These are phyloP conservation scores for Syzygium jambos DNA, from an alignment of 345 rosid genomes.

Conservation along the genomic window DNA sequence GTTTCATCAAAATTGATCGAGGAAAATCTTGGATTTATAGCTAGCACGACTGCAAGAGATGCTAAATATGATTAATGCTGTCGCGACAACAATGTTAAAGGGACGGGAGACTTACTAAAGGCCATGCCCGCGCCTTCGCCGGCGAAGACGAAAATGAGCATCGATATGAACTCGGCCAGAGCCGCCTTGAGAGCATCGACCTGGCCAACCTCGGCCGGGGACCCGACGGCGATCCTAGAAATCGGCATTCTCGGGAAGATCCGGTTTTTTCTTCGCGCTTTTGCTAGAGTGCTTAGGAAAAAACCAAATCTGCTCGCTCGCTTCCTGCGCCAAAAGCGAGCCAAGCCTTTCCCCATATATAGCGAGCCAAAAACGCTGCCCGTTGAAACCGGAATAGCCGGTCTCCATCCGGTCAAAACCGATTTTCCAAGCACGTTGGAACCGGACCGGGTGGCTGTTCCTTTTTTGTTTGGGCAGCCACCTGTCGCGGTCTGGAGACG, in stretches of 20 bases:
- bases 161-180: slow-evolving; percentile 57
- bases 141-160: slow-evolving; percentile 68
- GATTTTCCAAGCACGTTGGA: neutral
- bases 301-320: neutral
- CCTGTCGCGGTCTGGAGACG: slow-evolving; percentile 8
- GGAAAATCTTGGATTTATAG: neutral
- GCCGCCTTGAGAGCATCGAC: slow-evolving; percentile 47
- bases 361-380: neutral
- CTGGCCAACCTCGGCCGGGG: slow-evolving; percentile 37
- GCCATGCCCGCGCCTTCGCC: slow-evolving; percentile 80
- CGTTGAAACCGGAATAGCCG: neutral
- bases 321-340: neutral
- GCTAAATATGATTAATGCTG: neutral
- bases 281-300: neutral
- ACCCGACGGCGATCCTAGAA: slow-evolving; percentile 34
- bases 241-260: slow-evolving; percentile 30
- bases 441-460: neutral
- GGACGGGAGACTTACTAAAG: slow-evolving; percentile 14
- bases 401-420: neutral
- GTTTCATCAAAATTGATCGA: neutral
- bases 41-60: neutral
- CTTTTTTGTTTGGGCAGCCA: slow-evolving; percentile 1
- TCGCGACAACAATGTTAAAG: neutral
- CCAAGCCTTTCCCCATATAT: slow-evolving; percentile 10
- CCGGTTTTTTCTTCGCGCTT: neutral